Evolutionary conservation across 108 stramenopile genomes (phyloP).

Genomic region (Aureococcus anophagefferens): DNA sequence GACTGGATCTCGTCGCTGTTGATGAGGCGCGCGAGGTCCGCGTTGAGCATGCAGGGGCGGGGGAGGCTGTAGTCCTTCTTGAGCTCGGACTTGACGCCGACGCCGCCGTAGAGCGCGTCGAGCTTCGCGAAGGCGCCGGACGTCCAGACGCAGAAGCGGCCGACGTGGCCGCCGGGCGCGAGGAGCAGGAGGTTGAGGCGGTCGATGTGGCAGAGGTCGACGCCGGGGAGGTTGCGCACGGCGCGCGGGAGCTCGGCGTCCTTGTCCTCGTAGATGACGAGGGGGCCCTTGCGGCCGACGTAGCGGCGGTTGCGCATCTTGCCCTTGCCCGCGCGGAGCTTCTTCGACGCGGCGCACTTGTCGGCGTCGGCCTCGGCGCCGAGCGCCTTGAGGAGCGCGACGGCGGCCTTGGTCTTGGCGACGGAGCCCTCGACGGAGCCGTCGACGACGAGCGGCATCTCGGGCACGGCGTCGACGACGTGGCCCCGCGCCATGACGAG

Average conservation of each 20-base stretch:
- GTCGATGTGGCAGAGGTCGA: conserved; percentile 88
- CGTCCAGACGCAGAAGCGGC: conserved; percentile 96
- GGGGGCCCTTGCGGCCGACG: conserved; percentile 87
- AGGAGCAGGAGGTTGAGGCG: conserved; percentile 90
- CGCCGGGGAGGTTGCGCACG: conserved; percentile 95
- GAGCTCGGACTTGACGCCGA: conserved; percentile 52
- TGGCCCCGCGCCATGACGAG: conserved; percentile 99
- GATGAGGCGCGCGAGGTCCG: conserved; percentile 95
- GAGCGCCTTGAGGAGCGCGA: conserved; percentile 72
- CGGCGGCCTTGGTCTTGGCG: conserved; percentile 81
- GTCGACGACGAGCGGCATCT: conserved; percentile 91
- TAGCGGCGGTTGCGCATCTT: conserved; percentile 97
- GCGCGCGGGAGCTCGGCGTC: conserved; percentile 74
- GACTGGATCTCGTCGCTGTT: conserved; percentile 95
- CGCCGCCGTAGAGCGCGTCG: conserved; percentile 82
- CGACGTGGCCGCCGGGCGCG: conserved; percentile 98
- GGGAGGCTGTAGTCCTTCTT: conserved; percentile 57
- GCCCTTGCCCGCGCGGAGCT: conserved; percentile 94
- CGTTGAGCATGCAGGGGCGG: conserved; percentile 83
- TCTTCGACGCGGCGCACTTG: conserved; percentile 85
- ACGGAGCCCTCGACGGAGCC: conserved; percentile 56
- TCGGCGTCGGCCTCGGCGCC: conserved; percentile 90
- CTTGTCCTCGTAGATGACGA: conserved; percentile 84
- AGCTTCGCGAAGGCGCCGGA: conserved; percentile 88
- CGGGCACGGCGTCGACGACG: conserved; percentile 85